phyloP scores from a whole-genome alignment of 495 filamentous ascomycete species.

The Penicillium paxilli region DNA sequence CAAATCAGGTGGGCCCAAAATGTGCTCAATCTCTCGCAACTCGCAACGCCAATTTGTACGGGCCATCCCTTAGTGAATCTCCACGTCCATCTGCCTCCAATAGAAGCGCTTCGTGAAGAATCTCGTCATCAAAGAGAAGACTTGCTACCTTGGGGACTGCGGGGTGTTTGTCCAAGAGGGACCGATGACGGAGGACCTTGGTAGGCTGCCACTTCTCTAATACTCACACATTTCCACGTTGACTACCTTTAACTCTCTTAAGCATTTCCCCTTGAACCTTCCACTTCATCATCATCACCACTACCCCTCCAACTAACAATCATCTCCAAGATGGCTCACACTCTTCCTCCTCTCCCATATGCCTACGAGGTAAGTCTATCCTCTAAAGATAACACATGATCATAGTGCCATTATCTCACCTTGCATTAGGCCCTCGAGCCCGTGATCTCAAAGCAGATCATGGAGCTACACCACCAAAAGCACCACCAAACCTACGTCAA shows the following conservation, averaged over 20 bases:
- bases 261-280: too few species aligned
- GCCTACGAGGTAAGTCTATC: conserved; percentile 37
- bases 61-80: background rate
- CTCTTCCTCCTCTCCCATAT: conserved; percentile 45
- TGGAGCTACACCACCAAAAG: conserved; percentile 78
- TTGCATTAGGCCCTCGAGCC: conserved; percentile 76
- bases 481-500: conserved; percentile 70
- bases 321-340: conserved; percentile 14
- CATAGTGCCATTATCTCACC: background rate
- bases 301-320: background rate
- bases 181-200: conserved; percentile 18
- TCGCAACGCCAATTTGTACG: background rate
- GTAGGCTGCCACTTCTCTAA: background rate
- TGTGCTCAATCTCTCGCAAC: conserved; percentile 21
- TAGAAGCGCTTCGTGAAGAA: background rate
- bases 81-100: background rate
- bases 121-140: background rate
- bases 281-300: too few species aligned
- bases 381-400: background rate
- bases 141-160: conserved; percentile 19
- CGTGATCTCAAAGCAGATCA: conserved; percentile 90
- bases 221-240: background rate
- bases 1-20: conserved; percentile 20
- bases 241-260: too few species aligned
- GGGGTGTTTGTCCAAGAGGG: conserved; percentile 6